phyloP scores from a whole-genome alignment of 306 rosid species.

The Prunus armeniaca region DNA sequence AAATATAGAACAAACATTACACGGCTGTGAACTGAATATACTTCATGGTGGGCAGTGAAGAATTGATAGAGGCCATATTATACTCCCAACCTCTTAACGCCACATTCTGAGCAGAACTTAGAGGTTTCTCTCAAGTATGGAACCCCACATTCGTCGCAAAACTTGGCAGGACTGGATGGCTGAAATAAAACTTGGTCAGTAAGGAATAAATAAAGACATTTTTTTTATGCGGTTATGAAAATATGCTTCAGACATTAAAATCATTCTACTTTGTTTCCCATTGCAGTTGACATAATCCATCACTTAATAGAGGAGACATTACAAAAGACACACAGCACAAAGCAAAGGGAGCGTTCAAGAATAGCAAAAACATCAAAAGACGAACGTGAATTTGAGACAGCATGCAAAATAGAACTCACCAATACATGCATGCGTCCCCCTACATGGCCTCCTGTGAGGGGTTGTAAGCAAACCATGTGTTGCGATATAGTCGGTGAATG shows the following conservation, averaged over 20 bases:
- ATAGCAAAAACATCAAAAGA: neutral
- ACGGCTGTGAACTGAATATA: neutral
- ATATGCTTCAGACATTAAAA: neutral
- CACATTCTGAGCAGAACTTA: constrained; percentile 90
- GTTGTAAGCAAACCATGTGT: constrained; percentile 77
- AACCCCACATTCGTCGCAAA: constrained; percentile 90
- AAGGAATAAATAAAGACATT: neutral
- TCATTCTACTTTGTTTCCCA: neutral
- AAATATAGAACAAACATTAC: neutral
- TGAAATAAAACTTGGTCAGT: constrained; percentile 31
- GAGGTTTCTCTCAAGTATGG: constrained; percentile 87
- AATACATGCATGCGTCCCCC: constrained; percentile 86
- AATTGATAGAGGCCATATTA: constrained; percentile 16
- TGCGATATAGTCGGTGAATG: constrained; percentile 76
- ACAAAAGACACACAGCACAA: no score
- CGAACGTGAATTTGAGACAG: neutral
- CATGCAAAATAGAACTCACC: constrained; percentile 46
- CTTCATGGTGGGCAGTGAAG: neutral
- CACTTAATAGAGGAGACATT: no score
- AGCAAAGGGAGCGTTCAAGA: neutral
- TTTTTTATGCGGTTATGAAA: neutral
- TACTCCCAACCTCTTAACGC: constrained; percentile 79
- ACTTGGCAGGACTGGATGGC: constrained; percentile 85
- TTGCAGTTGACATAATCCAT: neutral
- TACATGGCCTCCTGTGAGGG: constrained; percentile 60